A percentile compares a stretch with the other conserved stretches of the same genome.
Conservation (phyloP, 768 basidiomycete species). For the Ramaria rubella region DNA sequence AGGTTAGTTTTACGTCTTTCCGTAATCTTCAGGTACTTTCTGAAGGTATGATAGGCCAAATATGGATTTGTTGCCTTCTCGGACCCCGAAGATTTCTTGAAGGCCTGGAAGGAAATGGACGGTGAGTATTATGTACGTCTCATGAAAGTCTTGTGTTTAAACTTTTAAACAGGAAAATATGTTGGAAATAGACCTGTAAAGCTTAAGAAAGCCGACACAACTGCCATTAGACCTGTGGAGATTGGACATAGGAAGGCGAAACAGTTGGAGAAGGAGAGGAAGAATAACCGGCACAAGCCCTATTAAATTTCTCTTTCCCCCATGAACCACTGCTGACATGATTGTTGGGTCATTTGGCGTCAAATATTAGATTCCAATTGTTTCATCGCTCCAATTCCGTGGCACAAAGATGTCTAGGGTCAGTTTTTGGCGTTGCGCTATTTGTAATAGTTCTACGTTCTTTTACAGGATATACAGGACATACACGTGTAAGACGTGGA, state of each 20-base stretch:
- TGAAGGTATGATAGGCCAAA: slow-evolving; percentile 57
- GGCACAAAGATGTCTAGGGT: neutral
- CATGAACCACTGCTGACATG: neutral
- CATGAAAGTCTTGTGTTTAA: neutral
- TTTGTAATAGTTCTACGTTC: neutral
- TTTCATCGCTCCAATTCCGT: neutral
- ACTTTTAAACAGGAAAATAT: slow-evolving; percentile 68
- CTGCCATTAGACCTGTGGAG: slow-evolving; percentile 81
- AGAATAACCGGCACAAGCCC: slow-evolving; percentile 73
- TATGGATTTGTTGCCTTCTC: slow-evolving; percentile 97
- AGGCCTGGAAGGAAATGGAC: slow-evolving; percentile 99
- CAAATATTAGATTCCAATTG: neutral
- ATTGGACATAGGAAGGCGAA: slow-evolving; percentile 92
- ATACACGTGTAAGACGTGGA: neutral
- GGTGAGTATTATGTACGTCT: slow-evolving; percentile 42
- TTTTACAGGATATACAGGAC: neutral
- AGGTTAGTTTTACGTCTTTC: slow-evolving; percentile 43
- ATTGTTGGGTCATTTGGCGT: neutral
- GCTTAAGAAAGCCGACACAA: slow-evolving; percentile 87
- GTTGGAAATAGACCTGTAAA: slow-evolving; percentile 97
- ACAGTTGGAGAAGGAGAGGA: slow-evolving; percentile 88
- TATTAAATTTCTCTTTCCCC: slow-evolving; percentile 39
- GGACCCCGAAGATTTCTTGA: slow-evolving; percentile 96
- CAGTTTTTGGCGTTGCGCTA: neutral
- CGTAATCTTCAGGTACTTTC: neutral